Evolutionary conservation across 1,284 basidiomycete species (phyloP).

Genomic region (Puccinia hordei): DNA sequence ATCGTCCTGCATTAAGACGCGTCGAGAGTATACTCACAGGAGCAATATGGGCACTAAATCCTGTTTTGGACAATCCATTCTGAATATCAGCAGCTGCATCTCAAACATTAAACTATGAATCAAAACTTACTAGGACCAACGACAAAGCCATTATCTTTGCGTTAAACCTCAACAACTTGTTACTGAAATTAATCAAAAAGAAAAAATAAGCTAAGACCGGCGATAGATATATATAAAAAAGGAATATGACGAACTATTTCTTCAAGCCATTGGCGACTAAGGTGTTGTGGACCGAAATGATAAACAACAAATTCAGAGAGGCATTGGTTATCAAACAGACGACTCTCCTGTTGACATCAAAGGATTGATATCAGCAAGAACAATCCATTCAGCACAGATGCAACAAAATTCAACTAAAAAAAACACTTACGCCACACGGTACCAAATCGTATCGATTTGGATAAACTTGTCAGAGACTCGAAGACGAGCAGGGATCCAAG

Average conservation of each 20-base stretch:
- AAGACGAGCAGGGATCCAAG: constrained; percentile 15
- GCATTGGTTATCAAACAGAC: constrained; percentile 14
- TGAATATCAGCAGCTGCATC: neutral
- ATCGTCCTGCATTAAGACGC: neutral
- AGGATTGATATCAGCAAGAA: neutral
- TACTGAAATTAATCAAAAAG: constrained; percentile 8
- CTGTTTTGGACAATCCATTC: neutral
- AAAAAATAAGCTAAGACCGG: neutral
- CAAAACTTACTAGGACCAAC: neutral
- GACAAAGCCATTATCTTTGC: constrained; percentile 12
- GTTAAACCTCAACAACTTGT: constrained; percentile 18
- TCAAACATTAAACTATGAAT: neutral
- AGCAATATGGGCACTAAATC: constrained; percentile 12
- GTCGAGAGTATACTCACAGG: neutral
- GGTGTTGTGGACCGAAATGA: constrained; percentile 6
- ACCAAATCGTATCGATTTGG: neutral
- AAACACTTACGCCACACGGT: neutral
- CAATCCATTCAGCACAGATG: neutral
- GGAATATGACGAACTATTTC: constrained; percentile 6
- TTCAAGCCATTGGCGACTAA: constrained; percentile 12
- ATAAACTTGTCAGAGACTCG: constrained; percentile 4
- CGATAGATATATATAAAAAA: neutral
- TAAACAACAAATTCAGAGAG: neutral
- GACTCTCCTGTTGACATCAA: neutral
- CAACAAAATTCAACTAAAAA: neutral